Evolutionary conservation across 306 rosid genomes (phyloP).

Genomic region (Ormosia emarginata): DNA sequence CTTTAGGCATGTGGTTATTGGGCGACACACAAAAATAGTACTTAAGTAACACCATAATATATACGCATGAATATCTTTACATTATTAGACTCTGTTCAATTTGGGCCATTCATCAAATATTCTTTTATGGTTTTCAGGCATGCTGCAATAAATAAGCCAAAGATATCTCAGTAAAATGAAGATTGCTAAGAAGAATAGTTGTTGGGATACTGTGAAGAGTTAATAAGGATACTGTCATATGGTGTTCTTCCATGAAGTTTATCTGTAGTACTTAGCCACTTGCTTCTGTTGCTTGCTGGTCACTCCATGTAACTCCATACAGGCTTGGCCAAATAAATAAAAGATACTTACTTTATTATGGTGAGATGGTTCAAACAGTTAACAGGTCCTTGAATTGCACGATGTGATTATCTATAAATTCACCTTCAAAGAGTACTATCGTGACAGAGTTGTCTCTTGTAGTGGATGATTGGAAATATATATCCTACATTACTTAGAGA

Average conservation of each 20-base stretch:
- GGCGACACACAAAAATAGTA: background rate
- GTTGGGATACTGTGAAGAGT: slow-evolving; percentile 21
- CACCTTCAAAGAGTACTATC: background rate
- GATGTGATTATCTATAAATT: background rate
- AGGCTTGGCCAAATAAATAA: slow-evolving; percentile 29
- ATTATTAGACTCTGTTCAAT: background rate
- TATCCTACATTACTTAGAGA: no score
- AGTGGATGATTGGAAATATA: no score
- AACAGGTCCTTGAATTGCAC: background rate
- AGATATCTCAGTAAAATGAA: slow-evolving; percentile 1
- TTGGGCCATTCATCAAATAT: background rate
- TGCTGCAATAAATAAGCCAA: slow-evolving; percentile 39
- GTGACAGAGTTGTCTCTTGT: no score
- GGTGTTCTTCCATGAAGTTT: slow-evolving; percentile 30
- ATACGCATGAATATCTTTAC: background rate
- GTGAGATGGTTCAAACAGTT: background rate
- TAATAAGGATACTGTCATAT: slow-evolving; percentile 17
- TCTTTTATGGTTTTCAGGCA: slow-evolving; percentile 35
- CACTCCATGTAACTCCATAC: slow-evolving; percentile 16
- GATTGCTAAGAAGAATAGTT: slow-evolving; percentile 2
- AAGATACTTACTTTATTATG: background rate
- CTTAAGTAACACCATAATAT: background rate
- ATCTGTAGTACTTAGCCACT: slow-evolving; percentile 1
- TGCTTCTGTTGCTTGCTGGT: slow-evolving; percentile 1
- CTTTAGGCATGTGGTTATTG: background rate